Evolutionary conservation across 768 basidiomycete species (phyloP).

Genomic region (Calvatia gigantea): DNA sequence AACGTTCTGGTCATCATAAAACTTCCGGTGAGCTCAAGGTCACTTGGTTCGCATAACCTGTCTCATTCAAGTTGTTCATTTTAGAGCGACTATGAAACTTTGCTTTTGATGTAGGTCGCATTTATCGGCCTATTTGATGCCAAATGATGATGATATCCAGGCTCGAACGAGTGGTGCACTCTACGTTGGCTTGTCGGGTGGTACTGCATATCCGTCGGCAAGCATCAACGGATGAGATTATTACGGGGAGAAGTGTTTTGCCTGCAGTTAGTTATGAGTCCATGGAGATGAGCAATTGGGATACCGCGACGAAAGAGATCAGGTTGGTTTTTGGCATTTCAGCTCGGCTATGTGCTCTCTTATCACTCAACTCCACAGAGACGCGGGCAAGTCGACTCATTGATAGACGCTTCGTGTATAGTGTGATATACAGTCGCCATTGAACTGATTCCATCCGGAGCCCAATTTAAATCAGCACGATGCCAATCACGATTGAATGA

Average conservation of each 20-base stretch:
- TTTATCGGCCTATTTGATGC: neutral
- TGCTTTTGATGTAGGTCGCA: neutral
- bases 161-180: constrained; percentile 1
- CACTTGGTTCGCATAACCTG: neutral
- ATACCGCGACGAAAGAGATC: neutral
- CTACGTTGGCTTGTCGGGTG: constrained; percentile 1
- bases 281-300: neutral
- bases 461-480: too few species aligned
- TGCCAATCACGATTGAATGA: too few species aligned
- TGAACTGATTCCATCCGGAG: too few species aligned
- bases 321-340: neutral
- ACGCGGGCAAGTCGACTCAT: too few species aligned
- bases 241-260: too few species aligned
- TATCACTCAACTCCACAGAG: too few species aligned
- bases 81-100: neutral
- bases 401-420: too few species aligned
- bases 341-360: neutral
- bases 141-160: neutral
- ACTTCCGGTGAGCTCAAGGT: neutral
- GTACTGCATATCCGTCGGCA: constrained; percentile 6
- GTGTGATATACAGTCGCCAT: too few species aligned
- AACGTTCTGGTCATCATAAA: neutral
- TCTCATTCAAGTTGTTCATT: neutral
- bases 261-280: too few species aligned
- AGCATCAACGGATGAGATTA: neutral